phyloP scores from a whole-genome alignment of 768 basidiomycete species.

The Ramaria sp. region DNA sequence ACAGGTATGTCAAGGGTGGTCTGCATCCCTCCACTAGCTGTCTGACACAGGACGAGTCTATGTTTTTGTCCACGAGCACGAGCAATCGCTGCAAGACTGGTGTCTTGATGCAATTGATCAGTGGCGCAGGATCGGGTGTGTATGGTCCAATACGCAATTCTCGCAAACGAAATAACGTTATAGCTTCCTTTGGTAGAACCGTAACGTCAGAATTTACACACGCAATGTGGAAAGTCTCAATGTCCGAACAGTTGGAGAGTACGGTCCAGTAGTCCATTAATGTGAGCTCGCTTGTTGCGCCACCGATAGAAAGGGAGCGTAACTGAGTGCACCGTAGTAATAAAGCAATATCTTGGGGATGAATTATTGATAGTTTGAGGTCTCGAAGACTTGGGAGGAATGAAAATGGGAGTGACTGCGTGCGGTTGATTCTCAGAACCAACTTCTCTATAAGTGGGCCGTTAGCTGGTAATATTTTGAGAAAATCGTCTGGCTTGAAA shows the following conservation, averaged over 20 bases:
- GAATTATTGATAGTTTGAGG: neutral
- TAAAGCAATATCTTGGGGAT: neutral
- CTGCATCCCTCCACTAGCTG: neutral
- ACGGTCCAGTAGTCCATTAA: neutral
- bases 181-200: neutral
- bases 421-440: neutral
- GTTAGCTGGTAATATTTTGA: neutral
- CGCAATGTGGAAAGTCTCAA: neutral
- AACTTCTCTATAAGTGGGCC: neutral
- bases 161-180: neutral
- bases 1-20: neutral
- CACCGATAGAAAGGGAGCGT: neutral
- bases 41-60: neutral
- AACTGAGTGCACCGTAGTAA: neutral
- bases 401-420: neutral
- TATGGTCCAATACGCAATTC: neutral
- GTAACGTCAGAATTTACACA: neutral
- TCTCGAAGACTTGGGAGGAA: neutral
- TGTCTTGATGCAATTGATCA: neutral
- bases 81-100: neutral
- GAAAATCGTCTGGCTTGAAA: neutral
- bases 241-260: neutral
- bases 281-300: neutral
- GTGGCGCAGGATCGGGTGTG: neutral
- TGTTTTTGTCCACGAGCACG: neutral